Evolutionary conservation across 306 rosid genomes (phyloP).

Genomic region (Astragalus membranaceus): DNA sequence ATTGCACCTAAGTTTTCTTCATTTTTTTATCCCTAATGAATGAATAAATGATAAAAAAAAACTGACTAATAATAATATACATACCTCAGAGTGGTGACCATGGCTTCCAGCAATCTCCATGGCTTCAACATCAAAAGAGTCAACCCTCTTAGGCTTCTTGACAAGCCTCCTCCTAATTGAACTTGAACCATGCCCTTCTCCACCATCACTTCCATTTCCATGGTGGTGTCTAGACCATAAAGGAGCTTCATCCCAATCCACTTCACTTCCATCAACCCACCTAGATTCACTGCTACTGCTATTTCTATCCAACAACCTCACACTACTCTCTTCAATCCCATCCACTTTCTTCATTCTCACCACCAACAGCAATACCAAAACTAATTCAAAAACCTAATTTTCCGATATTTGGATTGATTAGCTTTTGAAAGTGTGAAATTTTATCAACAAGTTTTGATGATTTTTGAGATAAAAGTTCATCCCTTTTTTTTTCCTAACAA

Average conservation of each 20-base stretch:
- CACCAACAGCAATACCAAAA: neutral
- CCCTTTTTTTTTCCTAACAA: neutral
- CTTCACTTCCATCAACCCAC: constrained; percentile 94
- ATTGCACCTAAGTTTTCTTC: no score
- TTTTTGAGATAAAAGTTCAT: constrained; percentile 22
- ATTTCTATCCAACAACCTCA: constrained; percentile 34
- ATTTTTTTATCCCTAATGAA: no score
- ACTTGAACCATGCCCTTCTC: constrained; percentile 52
- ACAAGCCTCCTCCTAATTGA: constrained; percentile 67
- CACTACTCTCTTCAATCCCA: constrained; percentile 66
- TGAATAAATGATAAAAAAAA: neutral
- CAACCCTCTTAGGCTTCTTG: constrained; percentile 78
- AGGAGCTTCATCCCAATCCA: constrained; percentile 54
- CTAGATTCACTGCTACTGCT: constrained; percentile 40
- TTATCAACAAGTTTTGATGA: neutral
- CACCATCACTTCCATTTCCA: constrained; percentile 34
- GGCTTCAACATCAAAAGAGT: constrained; percentile 90
- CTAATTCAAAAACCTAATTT: constrained; percentile 23
- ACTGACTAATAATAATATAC: neutral
- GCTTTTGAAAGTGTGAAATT: constrained; percentile 15
- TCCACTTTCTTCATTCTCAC: constrained; percentile 46
- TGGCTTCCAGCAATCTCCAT: constrained; percentile 69
- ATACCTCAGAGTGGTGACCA: constrained; percentile 47
- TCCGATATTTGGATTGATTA: neutral
- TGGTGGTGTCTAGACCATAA: constrained; percentile 30